phyloP scores from a whole-genome alignment of 208 protist genomes.

The Tritrichomonas musculus region DNA sequence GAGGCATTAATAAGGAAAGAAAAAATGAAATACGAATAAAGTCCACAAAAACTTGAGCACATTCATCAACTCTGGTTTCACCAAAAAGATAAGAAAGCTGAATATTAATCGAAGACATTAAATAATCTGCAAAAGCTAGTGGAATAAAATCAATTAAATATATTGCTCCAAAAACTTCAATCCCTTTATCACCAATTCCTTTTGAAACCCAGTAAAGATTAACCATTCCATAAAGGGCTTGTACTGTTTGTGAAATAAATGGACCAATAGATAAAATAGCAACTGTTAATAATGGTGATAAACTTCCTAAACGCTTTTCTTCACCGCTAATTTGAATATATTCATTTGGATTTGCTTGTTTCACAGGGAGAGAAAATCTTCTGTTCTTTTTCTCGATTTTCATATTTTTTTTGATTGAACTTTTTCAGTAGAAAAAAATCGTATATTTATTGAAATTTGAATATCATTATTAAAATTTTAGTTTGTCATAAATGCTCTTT shows the following conservation, averaged over 20 bases:
- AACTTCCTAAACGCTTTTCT: neutral
- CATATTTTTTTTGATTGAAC: too few relatives aligned
- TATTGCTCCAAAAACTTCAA: neutral
- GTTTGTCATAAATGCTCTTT: too few relatives aligned
- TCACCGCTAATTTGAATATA: too few relatives aligned
- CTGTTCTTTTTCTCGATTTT: too few relatives aligned
- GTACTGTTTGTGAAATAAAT: neutral
- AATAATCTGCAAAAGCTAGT: neutral
- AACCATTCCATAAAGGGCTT: neutral
- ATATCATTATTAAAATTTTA: too few relatives aligned
- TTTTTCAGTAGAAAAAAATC: too few relatives aligned
- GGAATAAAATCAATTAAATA: neutral
- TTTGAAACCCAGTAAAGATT: neutral
- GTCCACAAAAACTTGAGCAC: neutral
- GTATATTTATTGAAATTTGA: too few relatives aligned
- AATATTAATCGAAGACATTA: neutral
- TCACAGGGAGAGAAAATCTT: too few relatives aligned
- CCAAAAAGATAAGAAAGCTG: neutral
- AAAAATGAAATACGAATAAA: neutral
- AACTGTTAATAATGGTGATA: neutral
- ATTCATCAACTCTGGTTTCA: neutral
- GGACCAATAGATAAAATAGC: neutral
- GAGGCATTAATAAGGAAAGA: neutral
- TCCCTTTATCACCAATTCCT: neutral
- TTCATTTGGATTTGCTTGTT: too few relatives aligned